Percentiles rank a stretch among this genome's conserved stretches.
phyloP scores from a whole-genome alignment of 2,329 filamentous ascomycete species.

The Colletotrichum euphorbiae region DNA sequence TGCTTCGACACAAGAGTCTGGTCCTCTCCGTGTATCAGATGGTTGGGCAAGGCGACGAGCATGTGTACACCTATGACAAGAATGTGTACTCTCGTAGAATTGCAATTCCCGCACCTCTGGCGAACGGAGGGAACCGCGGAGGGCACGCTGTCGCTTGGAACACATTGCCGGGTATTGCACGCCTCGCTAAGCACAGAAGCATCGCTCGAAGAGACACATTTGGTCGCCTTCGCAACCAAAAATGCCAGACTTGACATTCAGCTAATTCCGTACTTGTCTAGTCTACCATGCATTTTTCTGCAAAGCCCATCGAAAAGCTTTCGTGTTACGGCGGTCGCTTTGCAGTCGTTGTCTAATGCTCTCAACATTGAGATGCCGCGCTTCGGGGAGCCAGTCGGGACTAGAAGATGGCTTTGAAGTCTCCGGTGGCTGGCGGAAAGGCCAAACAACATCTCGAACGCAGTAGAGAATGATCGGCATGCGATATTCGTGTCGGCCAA shows the following conservation, averaged over 20 bases:
- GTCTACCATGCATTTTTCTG: too few species aligned
- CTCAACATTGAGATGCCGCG: too few species aligned
- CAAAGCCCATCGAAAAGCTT: too few species aligned
- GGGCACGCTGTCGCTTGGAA: neutral
- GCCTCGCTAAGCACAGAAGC: neutral
- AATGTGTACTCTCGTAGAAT: conserved; percentile 15
- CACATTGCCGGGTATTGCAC: neutral
- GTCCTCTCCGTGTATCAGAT: neutral
- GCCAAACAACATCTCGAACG: neutral
- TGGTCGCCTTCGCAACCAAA: conserved; percentile 7
- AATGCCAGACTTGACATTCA: neutral
- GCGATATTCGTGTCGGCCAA: conserved; percentile 6
- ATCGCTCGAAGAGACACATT: conserved; percentile 7
- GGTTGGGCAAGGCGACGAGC: neutral
- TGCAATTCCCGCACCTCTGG: neutral
- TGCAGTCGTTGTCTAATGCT: too few species aligned
- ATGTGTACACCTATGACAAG: neutral
- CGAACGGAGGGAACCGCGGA: neutral
- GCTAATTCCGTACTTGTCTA: neutral
- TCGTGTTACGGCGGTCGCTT: too few species aligned
- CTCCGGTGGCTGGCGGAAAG: conserved; percentile 15
- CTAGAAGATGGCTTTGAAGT: neutral
- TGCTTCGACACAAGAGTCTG: neutral
- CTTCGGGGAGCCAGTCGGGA: conserved; percentile 1
- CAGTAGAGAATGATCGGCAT: neutral